These are phyloP conservation scores for Raphidocelis subcapitata DNA, from an alignment of 139 green algal genomes.

Conservation along the genomic window DNA sequence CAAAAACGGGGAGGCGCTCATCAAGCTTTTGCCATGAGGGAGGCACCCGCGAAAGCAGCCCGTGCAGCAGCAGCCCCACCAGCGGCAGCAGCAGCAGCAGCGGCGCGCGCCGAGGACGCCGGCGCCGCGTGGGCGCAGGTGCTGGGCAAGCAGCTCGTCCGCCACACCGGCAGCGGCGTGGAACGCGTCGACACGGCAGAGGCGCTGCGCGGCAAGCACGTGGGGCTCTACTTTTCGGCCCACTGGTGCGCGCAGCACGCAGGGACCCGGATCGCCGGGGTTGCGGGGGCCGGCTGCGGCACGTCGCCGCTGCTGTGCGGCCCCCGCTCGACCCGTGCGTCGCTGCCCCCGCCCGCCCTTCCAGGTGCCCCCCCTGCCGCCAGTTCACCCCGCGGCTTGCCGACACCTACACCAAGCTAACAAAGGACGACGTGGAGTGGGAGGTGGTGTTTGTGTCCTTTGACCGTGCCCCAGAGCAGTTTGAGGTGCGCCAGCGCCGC, in stretches of 20 bases:
- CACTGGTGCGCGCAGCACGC: constrained; percentile 35
- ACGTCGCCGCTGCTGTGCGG: too few relatives aligned
- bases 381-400: constrained; percentile 46
- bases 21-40: too few relatives aligned
- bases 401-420: constrained; percentile 41
- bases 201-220: constrained; percentile 41
- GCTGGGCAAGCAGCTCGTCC: not conserved
- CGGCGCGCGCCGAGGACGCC: too few relatives aligned
- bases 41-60: too few relatives aligned
- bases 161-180: not conserved
- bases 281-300: not conserved
- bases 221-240: constrained; percentile 51
- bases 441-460: constrained; percentile 52
- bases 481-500: constrained; percentile 27
- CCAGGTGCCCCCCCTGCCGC: constrained; percentile 52
- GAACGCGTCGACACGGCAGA: constrained; percentile 6
- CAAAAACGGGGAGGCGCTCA: too few relatives aligned
- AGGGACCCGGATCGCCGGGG: not conserved
- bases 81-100: too few relatives aligned
- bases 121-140: not conserved
- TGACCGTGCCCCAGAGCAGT: constrained; percentile 36
- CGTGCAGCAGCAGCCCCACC: too few relatives aligned
- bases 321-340: not conserved
- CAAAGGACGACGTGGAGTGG: constrained; percentile 37
- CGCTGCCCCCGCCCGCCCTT: not conserved